Percentiles rank a stretch among this genome's conserved stretches.
Evolutionary conservation across 2,329 filamentous ascomycete species (phyloP).

Genomic region (Zelopaecilomyces penicillatus): DNA sequence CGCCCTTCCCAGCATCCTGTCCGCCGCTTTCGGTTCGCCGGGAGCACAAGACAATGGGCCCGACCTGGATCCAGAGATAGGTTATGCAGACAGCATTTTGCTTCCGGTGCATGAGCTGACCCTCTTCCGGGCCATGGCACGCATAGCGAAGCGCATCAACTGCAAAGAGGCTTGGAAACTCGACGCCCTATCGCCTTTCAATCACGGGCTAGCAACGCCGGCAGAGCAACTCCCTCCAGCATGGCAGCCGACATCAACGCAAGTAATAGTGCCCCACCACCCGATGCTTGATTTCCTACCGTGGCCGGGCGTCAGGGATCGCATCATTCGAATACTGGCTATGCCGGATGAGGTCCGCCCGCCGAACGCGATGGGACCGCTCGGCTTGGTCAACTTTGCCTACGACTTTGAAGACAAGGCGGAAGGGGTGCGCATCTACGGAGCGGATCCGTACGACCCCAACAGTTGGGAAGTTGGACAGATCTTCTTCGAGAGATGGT

Average conservation of each 20-base stretch:
- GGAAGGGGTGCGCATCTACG: conserved; percentile 44
- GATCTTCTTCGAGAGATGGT: conserved; percentile 50
- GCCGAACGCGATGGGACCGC: conserved; percentile 33
- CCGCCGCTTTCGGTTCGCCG: conserved; percentile 13
- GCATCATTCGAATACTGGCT: conserved; percentile 42
- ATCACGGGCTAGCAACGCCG: conserved; percentile 20
- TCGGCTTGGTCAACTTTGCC: conserved; percentile 42
- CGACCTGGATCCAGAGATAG: conserved; percentile 13
- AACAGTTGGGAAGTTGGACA: conserved; percentile 50
- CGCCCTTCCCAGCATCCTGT: conserved; percentile 7
- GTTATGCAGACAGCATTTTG: conserved; percentile 38
- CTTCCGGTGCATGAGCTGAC: conserved; percentile 41
- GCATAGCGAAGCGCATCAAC: conserved; percentile 39
- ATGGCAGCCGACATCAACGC: conserved; percentile 42
- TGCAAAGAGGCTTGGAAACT: conserved; percentile 35
- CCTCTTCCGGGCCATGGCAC: conserved; percentile 37
- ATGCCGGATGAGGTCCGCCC: conserved; percentile 42
- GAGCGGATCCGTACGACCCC: conserved; percentile 39
- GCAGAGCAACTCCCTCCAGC: conserved; percentile 33
- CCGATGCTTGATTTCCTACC: conserved; percentile 49
- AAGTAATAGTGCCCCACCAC: conserved; percentile 44
- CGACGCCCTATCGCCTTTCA: conserved; percentile 39
- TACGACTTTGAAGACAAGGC: conserved; percentile 49
- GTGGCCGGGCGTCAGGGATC: conserved; percentile 47
- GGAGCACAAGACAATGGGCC: conserved; percentile 14